A percentile compares a stretch with the other conserved stretches of the same genome.
phyloP scores from a whole-genome alignment of 495 filamentous ascomycete species.

The Aspergillus heteromorphus region DNA sequence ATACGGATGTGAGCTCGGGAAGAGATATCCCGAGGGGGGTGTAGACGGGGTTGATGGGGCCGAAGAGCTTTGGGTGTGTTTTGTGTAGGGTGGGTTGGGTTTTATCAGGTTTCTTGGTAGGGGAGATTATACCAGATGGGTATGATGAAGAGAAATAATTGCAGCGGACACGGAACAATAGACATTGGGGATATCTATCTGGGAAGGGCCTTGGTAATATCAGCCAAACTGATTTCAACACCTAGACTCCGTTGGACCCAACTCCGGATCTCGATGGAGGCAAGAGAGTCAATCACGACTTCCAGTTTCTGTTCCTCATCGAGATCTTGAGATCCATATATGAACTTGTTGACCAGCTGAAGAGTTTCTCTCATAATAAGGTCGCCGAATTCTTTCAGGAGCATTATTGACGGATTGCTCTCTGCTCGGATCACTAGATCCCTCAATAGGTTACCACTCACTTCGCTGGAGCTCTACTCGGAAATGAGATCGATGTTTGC shows the following conservation, averaged over 20 bases:
- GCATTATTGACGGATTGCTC: neutral
- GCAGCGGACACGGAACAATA: no score
- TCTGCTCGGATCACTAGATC: neutral
- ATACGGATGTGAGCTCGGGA: neutral
- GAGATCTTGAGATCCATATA: neutral
- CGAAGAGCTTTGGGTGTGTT: no score
- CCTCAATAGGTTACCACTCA: neutral
- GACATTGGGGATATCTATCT: no score
- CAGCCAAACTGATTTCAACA: slow-evolving; percentile 20
- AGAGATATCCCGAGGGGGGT: neutral
- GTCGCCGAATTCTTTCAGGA: neutral
- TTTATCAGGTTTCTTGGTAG: no score
- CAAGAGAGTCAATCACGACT: slow-evolving; percentile 33
- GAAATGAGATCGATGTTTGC: neutral
- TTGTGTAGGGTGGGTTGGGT: neutral
- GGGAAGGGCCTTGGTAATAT: slow-evolving; percentile 18
- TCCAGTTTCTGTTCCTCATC: slow-evolving; percentile 27
- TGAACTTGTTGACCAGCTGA: neutral
- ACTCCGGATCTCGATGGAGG: slow-evolving; percentile 31
- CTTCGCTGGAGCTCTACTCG: neutral
- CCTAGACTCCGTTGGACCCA: slow-evolving; percentile 26
- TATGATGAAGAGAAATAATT: no score
- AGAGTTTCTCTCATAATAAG: neutral
- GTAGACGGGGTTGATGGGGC: no score
- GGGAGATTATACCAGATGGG: no score